A percentile compares a stretch with the other conserved stretches of the same genome.
Evolutionary conservation across 345 rosid genomes (phyloP).

Genomic region (Arabidopsis arenosa): DNA sequence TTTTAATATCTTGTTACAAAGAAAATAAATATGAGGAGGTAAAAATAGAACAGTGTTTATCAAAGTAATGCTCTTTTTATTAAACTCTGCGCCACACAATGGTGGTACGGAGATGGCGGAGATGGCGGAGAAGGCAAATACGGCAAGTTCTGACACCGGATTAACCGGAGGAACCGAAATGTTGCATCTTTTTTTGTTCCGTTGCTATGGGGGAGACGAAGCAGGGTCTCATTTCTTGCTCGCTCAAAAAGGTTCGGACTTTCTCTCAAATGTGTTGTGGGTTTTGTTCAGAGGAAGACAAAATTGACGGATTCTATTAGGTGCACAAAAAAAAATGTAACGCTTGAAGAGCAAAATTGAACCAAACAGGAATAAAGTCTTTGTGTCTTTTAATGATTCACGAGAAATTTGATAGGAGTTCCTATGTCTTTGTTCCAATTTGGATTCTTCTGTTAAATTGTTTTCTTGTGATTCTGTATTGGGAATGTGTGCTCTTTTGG

Average conservation of each 20-base stretch:
- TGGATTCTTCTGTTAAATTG: conserved; percentile 35
- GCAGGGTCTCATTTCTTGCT: background rate
- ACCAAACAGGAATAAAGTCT: background rate
- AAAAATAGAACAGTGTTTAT: too few relatives aligned
- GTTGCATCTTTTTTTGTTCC: background rate
- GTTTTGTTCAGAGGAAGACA: background rate
- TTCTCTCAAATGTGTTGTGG: background rate
- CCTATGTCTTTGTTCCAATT: background rate
- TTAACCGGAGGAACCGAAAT: background rate
- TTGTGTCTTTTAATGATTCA: conserved; percentile 9
- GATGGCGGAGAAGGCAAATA: conserved; percentile 4
- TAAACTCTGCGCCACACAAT: conserved; percentile 1
- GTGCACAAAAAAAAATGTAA: background rate
- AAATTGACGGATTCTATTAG: background rate
- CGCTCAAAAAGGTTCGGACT: background rate
- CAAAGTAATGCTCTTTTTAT: background rate
- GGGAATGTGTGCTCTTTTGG: conserved; percentile 25
- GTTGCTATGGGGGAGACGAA: background rate
- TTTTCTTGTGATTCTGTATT: conserved; percentile 18
- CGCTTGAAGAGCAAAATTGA: background rate
- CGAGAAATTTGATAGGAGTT: conserved; percentile 16
- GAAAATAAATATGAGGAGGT: background rate
- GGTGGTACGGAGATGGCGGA: background rate
- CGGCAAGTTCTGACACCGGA: background rate
- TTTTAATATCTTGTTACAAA: background rate